phyloP scores from a whole-genome alignment of 202 grass and related monocot genomes.

The Zizania palustris region DNA sequence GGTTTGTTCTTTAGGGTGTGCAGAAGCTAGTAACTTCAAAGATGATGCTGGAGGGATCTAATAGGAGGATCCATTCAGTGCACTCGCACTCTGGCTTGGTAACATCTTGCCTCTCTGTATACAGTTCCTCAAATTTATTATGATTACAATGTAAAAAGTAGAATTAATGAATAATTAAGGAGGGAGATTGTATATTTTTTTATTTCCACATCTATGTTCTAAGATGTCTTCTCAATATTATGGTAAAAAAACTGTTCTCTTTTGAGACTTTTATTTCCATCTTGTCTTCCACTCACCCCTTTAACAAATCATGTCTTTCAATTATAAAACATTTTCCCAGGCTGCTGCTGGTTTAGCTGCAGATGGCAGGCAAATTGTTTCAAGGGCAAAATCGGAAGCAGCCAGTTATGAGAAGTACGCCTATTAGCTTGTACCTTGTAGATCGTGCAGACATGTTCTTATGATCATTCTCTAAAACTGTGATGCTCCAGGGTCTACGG shows the following conservation, averaged over 20 bases:
- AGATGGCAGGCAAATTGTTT: conserved; percentile 87
- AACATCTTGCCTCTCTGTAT: conserved; percentile 18
- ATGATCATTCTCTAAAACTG: conserved; percentile 32
- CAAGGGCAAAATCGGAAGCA: conserved; percentile 75
- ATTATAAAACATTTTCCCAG: conserved; percentile 37
- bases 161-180: conserved; percentile 3
- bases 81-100: conserved; percentile 74
- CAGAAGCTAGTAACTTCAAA: conserved; percentile 84
- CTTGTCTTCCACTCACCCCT: background rate
- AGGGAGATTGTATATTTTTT: background rate
- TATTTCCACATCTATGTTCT: background rate
- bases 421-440: background rate
- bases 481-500: conserved; percentile 65
- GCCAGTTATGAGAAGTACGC: conserved; percentile 72
- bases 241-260: background rate
- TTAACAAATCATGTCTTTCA: background rate
- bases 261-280: background rate
- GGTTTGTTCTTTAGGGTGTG: conserved; percentile 54
- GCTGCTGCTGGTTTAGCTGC: conserved; percentile 77
- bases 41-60: conserved; percentile 82
- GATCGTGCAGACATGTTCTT: background rate
- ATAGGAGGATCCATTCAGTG: conserved; percentile 74
- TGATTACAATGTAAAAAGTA: background rate
- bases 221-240: background rate
- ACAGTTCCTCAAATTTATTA: background rate